Percentiles rank a stretch among this genome's conserved stretches.
Evolutionary conservation across 164 flowering plant species (phyloP).

Genomic region (Santalum album): DNA sequence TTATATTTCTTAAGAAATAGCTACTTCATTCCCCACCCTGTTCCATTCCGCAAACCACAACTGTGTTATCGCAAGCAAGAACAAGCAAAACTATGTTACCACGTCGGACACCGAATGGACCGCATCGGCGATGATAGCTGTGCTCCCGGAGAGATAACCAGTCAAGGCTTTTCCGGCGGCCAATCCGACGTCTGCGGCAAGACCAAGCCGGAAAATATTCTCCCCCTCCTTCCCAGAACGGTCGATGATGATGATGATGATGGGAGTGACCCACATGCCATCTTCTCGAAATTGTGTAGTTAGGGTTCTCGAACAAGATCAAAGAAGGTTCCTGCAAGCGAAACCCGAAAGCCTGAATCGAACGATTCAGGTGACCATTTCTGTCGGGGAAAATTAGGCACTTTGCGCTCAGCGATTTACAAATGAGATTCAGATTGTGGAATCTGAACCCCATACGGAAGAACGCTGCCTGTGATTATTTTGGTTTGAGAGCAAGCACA

Average conservation of each 20-base stretch:
- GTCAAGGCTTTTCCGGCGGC: constrained; percentile 69
- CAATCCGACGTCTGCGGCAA: constrained; percentile 63
- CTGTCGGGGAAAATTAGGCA: constrained; percentile 9
- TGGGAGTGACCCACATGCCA: constrained; percentile 70
- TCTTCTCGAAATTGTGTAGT: constrained; percentile 30
- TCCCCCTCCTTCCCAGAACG: constrained; percentile 40
- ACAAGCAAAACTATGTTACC: constrained; percentile 22
- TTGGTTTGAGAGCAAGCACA: too few relatives aligned
- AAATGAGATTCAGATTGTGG: constrained; percentile 17
- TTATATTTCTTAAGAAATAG: too few relatives aligned
- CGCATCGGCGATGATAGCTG: constrained; percentile 91
- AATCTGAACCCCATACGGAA: constrained; percentile 38
- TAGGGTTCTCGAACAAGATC: constrained; percentile 15
- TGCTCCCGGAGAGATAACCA: constrained; percentile 83
- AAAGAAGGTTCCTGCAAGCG: constrained; percentile 6
- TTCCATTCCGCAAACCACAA: too few relatives aligned
- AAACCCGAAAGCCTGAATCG: constrained; percentile 7
- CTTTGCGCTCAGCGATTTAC: constrained; percentile 18
- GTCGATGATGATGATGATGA: constrained; percentile 12
- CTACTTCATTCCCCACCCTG: too few relatives aligned
- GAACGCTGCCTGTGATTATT: too few relatives aligned
- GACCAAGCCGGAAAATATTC: constrained; percentile 64
- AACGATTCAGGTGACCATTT: not conserved
- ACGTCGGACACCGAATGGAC: constrained; percentile 94
- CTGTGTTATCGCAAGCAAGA: too few relatives aligned